A percentile compares a stretch with the other conserved stretches of the same genome.
phyloP scores from a whole-genome alignment of 2,329 filamentous ascomycete species.

The Shiraia bambusicola region DNA sequence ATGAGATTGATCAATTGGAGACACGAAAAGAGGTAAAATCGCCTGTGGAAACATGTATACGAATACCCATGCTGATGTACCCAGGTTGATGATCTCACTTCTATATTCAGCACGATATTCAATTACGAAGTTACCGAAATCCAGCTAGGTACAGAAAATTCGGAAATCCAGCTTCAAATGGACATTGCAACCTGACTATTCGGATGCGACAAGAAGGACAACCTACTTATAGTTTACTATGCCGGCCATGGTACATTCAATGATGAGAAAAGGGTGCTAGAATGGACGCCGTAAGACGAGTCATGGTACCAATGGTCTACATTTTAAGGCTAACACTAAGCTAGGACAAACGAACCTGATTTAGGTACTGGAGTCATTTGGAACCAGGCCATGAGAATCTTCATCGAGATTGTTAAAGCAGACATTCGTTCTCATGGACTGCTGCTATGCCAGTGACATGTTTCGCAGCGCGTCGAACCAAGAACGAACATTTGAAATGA shows the following conservation, averaged over 20 bases:
- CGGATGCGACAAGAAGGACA: slow-evolving; percentile 12
- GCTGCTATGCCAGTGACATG: slow-evolving; percentile 23
- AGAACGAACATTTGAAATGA: slow-evolving; percentile 9
- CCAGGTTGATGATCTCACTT: slow-evolving; percentile 10
- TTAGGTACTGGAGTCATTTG: slow-evolving; percentile 5
- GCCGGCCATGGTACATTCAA: slow-evolving; percentile 14
- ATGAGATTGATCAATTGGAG: slow-evolving; percentile 9
- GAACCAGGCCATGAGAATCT: slow-evolving; percentile 9
- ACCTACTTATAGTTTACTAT: slow-evolving; percentile 25
- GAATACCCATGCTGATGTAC: background rate
- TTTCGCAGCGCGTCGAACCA: slow-evolving; percentile 6
- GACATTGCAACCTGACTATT: slow-evolving; percentile 6
- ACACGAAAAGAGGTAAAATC: slow-evolving; percentile 4
- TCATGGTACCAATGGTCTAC: no score
- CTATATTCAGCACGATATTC: slow-evolving; percentile 11
- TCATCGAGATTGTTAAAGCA: slow-evolving; percentile 8
- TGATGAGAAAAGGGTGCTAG: slow-evolving; percentile 1
- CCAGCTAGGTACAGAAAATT: slow-evolving; percentile 3
- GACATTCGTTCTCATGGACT: slow-evolving; percentile 26
- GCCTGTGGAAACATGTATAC: background rate
- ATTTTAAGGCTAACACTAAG: slow-evolving; percentile 3
- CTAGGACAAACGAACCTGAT: slow-evolving; percentile 1
- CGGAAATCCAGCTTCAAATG: slow-evolving; percentile 8
- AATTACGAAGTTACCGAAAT: slow-evolving; percentile 10
- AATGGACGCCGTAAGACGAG: slow-evolving; percentile 7